Evolutionary conservation across 2,329 filamentous ascomycete genomes (phyloP), one percentile per base, ranked within the genome.

Genomic region (Colletotrichum lini): DNA sequence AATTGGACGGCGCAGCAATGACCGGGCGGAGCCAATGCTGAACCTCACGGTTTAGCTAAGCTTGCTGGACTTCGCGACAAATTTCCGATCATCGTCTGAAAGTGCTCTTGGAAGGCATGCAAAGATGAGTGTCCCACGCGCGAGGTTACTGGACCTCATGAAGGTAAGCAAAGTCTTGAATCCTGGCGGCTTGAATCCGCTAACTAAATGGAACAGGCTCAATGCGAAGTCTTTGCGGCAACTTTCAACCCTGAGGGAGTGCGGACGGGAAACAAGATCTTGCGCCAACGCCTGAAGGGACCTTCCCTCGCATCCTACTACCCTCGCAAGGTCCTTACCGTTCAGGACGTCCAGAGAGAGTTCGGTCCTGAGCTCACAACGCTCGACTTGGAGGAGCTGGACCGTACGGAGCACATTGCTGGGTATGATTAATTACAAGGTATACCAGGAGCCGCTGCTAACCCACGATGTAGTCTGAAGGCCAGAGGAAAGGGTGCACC

Each of bases 171-270:
- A 35, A 2, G 13, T 15, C 13, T 10, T 2, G 13, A 8, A 4
- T 0, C 4, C 18, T 0, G 3, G 40, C 1, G 21, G 3, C 60
- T 26, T 16, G 2, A 16, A 21, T 7, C 2, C 8, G 12, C 13
- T 15, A 13, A 57, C 4, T 9, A n/a, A 42, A 23, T 5, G 54
- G 13, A 75, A 50, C 77, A 98, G 95, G 89, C 90, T 79, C 95
- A 95, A 92, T 98, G 94, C 88, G 90, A 92, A 81, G 90, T 98
- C 84, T 99, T 98, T 87, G 92, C 92, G 78, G 94, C 93, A 61
- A 95, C 92, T 64, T 98, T 91, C 87, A 99, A 99, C 83, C 96
- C 96, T 35, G 88, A 94, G 66, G 86, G 91, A 76, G 82, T 93
- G 73, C 94, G 96, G 73, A 90, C 94, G 76, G 96, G 96, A 78